These are phyloP conservation scores for Boletellus sp. DNA, from an alignment of 768 basidiomycete genomes.

Conservation along the genomic window DNA sequence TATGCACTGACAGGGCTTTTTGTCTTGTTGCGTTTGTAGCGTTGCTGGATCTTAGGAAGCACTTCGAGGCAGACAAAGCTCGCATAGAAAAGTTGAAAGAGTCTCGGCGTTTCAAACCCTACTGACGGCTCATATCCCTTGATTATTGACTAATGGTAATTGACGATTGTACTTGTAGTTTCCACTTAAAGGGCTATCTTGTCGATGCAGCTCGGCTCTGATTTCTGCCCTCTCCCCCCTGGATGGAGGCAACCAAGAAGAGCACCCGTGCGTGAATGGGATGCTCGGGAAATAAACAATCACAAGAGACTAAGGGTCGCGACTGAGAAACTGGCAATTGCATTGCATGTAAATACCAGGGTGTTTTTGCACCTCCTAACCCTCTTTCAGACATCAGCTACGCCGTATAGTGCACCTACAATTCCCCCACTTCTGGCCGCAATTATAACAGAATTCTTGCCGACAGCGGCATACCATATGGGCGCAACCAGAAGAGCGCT, in stretches of 20 bases:
- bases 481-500: constrained; percentile 50
- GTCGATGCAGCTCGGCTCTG: background rate
- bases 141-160: background rate
- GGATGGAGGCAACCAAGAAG: background rate
- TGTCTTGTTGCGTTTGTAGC: constrained; percentile 34
- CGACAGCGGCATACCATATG: constrained; percentile 57
- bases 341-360: background rate
- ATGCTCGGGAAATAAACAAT: no score
- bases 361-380: background rate
- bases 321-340: no score
- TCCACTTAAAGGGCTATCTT: background rate
- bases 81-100: constrained; percentile 48
- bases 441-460: constrained; percentile 21
- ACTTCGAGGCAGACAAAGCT: constrained; percentile 86
- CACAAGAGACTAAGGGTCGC: no score
- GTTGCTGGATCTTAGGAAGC: constrained; percentile 59
- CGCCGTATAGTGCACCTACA: background rate
- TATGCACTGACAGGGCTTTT: background rate
- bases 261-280: no score
- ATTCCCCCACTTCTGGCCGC: constrained; percentile 9
- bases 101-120: constrained; percentile 82
- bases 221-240: background rate
- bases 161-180: background rate
- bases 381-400: no score
- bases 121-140: constrained; percentile 40